These are phyloP conservation scores for Neoboletus subvelutipes DNA, from an alignment of 768 basidiomycete genomes.

Conservation along the genomic window DNA sequence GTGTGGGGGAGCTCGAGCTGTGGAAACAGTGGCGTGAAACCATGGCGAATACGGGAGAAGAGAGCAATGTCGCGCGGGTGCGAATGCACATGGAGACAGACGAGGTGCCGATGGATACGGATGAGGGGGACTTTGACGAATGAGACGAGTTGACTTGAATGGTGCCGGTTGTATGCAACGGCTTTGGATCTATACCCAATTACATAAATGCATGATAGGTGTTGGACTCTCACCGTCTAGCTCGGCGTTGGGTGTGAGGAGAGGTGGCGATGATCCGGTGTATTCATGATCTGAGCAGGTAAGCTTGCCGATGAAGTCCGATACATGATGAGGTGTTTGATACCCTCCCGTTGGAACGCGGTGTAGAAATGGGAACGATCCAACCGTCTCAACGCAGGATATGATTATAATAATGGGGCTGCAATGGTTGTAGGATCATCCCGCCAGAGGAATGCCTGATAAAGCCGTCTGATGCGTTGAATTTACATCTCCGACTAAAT, in stretches of 20 bases:
- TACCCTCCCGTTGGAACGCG: neutral
- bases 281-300: neutral
- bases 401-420: neutral
- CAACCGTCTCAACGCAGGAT: neutral
- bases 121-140: neutral
- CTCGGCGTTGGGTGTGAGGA: neutral
- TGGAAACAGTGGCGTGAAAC: conserved; percentile 11
- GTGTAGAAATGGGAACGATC: neutral
- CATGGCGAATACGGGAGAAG: neutral
- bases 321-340: neutral
- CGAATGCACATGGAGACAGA: neutral
- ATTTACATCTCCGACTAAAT: too few relatives aligned
- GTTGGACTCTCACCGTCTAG: neutral
- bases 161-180: neutral
- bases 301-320: too few relatives aligned
- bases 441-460: too few relatives aligned
- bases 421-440: neutral
- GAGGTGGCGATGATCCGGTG: neutral
- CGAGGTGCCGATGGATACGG: neutral
- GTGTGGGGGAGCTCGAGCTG: conserved; percentile 11
- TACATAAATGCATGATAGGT: neutral
- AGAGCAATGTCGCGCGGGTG: neutral
- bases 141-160: neutral
- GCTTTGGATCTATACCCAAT: neutral
- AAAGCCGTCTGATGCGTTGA: too few relatives aligned